Conservation (phyloP, 306 rosid genomes). For the Canavalia gladiata region DNA sequence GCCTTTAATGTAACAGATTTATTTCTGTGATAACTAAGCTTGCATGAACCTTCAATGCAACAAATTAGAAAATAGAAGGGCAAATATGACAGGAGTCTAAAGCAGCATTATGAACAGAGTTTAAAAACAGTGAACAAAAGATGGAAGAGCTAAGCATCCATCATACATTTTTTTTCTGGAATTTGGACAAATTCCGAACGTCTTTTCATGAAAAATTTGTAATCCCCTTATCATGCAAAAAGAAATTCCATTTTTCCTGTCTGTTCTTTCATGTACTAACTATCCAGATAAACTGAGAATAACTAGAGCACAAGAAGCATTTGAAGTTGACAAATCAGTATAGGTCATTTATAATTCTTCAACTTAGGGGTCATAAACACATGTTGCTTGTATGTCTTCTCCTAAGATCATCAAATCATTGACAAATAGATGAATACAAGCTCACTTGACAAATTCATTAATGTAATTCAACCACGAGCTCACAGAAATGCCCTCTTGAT, state of each 20-base stretch:
- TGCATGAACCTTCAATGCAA: conserved; percentile 14
- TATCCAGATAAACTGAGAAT: conserved; percentile 40
- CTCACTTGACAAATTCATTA: conserved; percentile 87
- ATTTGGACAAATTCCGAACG: conserved; percentile 6
- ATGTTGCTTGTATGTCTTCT: conserved; percentile 34
- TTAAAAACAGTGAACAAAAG: conserved; percentile 32
- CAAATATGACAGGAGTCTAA: conserved; percentile 13
- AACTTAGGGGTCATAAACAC: conserved; percentile 31
- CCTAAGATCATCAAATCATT: conserved; percentile 37
- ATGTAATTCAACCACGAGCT: conserved; percentile 82
- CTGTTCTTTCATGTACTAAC: conserved; percentile 31
- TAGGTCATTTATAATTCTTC: conserved; percentile 31
- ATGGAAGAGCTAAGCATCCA: conserved; percentile 40
- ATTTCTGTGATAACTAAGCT: conserved; percentile 12
- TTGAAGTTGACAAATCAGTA: conserved; percentile 32
- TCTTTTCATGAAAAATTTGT: conserved; percentile 22
- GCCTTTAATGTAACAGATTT: conserved; percentile 12
- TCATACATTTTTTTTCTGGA: not conserved
- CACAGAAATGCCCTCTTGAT: conserved; percentile 79
- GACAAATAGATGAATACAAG: conserved; percentile 36
- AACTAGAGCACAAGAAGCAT: conserved; percentile 31
- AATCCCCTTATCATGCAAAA: conserved; percentile 21
- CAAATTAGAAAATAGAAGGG: conserved; percentile 10
- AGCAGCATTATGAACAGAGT: conserved; percentile 32
- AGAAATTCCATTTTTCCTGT: conserved; percentile 2